Conservation (phyloP, 164 flowering plant species). For the Vitis vinifera region DNA sequence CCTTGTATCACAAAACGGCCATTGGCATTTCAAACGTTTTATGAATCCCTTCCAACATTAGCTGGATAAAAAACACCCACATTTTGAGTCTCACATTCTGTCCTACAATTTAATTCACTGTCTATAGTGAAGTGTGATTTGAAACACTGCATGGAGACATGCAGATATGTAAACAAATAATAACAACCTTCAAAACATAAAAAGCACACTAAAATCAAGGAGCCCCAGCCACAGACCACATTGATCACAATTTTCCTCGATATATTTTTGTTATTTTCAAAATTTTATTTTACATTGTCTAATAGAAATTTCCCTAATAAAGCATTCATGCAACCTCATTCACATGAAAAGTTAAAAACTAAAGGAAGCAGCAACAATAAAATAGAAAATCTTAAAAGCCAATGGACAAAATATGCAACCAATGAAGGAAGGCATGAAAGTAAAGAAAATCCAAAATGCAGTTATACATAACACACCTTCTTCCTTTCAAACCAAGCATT, state of each 20-base stretch:
- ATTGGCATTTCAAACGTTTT: no score
- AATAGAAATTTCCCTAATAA: background rate
- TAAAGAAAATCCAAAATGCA: background rate
- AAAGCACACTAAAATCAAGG: no score
- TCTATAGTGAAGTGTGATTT: no score
- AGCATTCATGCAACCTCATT: background rate
- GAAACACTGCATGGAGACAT: no score
- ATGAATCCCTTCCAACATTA: no score
- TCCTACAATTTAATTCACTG: no score
- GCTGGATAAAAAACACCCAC: no score
- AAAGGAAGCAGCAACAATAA: background rate
- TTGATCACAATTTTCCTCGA: no score
- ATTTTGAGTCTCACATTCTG: no score
- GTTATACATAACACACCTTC: constrained; percentile 52
- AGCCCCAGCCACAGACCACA: no score
- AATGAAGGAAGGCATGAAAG: background rate
- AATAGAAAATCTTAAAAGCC: background rate
- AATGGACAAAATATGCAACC: background rate
- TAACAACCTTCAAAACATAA: background rate
- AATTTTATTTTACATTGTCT: background rate
- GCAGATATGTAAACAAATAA: background rate
- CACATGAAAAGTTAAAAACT: background rate
- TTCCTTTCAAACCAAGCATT: constrained; percentile 88
- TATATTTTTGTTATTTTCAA: background rate
- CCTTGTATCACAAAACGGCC: no score